These are phyloP conservation scores for Fraxinus nigra DNA, from an alignment of 305 asterid genomes.

Conservation along the genomic window DNA sequence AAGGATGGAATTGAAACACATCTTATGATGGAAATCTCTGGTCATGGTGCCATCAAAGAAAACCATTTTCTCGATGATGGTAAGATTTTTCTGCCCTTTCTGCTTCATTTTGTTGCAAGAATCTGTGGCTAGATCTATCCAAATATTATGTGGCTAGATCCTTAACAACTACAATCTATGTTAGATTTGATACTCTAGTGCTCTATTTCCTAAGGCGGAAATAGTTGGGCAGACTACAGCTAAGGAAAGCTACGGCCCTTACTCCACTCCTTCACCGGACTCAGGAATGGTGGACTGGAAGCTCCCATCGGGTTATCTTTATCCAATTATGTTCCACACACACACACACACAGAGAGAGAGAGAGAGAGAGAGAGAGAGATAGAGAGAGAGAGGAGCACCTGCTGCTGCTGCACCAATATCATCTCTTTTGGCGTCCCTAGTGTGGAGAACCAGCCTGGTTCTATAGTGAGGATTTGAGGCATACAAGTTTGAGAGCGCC, in stretches of 20 bases:
- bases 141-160: not conserved
- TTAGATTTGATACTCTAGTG: not conserved
- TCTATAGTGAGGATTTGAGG: slow-evolving; percentile 24
- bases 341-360: not conserved
- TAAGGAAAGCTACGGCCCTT: not conserved
- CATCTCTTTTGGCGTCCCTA: slow-evolving; percentile 38
- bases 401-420: slow-evolving; percentile 46
- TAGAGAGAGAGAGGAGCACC: slow-evolving; percentile 24
- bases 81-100: slow-evolving; percentile 9
- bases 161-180: not conserved
- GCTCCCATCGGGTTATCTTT: not conserved
- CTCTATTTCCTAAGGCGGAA: not conserved
- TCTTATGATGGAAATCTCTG: slow-evolving; percentile 90
- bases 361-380: not conserved
- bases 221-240: no score
- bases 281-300: not conserved
- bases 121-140: not conserved
- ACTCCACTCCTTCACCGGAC: not conserved
- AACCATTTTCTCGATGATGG: slow-evolving; percentile 89
- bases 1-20: slow-evolving; percentile 67
- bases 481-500: slow-evolving; percentile 47
- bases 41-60: slow-evolving; percentile 90
- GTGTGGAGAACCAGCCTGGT: slow-evolving; percentile 35
- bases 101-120: not conserved
- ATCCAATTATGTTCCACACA: not conserved